These are phyloP conservation scores for Mortierella hygrophila DNA, from an alignment of 192 early-diverging fungal species.

Conservation along the genomic window DNA sequence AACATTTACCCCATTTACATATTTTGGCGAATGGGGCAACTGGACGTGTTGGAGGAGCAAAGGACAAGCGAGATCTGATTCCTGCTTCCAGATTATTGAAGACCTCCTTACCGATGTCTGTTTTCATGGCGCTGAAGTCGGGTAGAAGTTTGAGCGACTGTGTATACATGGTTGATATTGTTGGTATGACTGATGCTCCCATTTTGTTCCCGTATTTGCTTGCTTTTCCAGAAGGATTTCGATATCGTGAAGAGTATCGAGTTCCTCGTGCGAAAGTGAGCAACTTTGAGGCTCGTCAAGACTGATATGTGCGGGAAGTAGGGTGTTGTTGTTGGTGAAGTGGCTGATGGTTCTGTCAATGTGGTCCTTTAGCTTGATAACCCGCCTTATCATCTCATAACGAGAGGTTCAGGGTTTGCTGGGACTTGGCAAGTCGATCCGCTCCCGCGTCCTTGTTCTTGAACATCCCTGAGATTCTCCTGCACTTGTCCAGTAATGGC, in stretches of 20 bases:
- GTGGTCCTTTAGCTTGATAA: neutral
- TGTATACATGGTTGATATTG: neutral
- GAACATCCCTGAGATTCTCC: conserved; percentile 9
- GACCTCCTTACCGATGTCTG: conserved; percentile 5
- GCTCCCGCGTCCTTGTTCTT: conserved; percentile 17
- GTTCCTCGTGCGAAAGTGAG: neutral
- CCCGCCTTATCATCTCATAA: conserved; percentile 13
- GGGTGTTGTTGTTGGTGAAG: neutral
- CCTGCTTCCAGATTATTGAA: neutral
- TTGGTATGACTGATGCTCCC: conserved; percentile 10
- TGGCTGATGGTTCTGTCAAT: conserved; percentile 9
- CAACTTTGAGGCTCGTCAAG: neutral
- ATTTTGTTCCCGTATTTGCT: conserved; percentile 10
- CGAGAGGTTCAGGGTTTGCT: conserved; percentile 4
- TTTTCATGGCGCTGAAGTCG: neutral
- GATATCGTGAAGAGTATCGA: conserved; percentile 9
- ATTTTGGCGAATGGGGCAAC: neutral
- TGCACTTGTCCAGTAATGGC: conserved; percentile 26
- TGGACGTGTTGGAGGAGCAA: neutral
- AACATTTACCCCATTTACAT: neutral
- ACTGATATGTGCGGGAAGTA: neutral
- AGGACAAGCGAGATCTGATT: conserved; percentile 13
- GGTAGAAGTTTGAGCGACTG: neutral
- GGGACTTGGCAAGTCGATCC: neutral
- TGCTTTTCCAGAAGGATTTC: conserved; percentile 1